Conservation (phyloP, 2,329 filamentous ascomycete species). For the Myriosclerotinia duriaeana region DNA sequence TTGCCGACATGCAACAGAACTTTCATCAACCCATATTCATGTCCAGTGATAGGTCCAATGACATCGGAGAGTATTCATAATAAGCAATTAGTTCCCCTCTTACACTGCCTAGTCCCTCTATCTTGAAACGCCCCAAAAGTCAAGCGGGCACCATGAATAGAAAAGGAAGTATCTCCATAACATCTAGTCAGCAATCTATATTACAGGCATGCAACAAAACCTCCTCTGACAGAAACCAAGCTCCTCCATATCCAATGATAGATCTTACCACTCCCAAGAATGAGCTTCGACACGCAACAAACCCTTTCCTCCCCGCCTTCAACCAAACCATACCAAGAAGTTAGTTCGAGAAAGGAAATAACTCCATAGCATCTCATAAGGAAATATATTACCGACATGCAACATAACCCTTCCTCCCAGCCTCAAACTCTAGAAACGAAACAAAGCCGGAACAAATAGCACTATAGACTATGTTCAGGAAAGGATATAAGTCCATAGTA, state of each 20-base stretch:
- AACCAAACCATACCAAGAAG: neutral
- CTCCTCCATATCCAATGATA: neutral
- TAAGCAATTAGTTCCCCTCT: no score
- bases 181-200: neutral
- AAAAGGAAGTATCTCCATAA: neutral
- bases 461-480: neutral
- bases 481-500: slow-evolving; percentile 4
- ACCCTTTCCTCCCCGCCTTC: neutral
- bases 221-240: neutral
- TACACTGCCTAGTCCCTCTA: neutral
- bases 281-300: slow-evolving; percentile 5
- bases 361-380: neutral
- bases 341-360: neutral
- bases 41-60: no score
- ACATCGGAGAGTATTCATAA: no score
- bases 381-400: neutral
- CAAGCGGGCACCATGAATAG: no score
- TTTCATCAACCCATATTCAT: no score
- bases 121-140: neutral
- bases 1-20: no score
- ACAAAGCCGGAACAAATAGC: neutral
- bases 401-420: neutral
- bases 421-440: neutral
- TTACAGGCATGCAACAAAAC: slow-evolving; percentile 2
- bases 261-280: neutral